These are phyloP conservation scores for Suillus subalutaceus DNA, from an alignment of 768 basidiomycete genomes.

Conservation along the genomic window DNA sequence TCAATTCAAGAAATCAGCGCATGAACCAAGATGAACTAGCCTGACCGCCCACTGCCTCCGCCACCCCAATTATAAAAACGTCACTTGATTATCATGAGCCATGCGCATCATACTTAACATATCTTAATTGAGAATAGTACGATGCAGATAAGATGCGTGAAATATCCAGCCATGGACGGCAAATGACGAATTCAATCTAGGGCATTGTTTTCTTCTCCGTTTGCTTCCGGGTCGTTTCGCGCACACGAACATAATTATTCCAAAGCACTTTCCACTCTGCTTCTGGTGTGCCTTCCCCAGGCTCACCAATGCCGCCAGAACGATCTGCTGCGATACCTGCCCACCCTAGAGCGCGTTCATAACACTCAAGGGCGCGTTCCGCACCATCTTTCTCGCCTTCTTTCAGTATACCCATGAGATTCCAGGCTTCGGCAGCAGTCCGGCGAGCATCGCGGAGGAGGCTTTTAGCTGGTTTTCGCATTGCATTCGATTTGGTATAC, in stretches of 20 bases:
- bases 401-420: conserved; percentile 67
- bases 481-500: conserved; percentile 50
- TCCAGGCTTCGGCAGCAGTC: conserved; percentile 77
- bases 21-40: background rate
- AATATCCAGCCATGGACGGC: no score
- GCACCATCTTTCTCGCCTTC: conserved; percentile 41
- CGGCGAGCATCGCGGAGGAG: conserved; percentile 71
- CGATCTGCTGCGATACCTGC: conserved; percentile 49
- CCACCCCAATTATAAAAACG: background rate
- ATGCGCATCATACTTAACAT: background rate
- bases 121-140: background rate
- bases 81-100: background rate
- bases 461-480: conserved; percentile 56
- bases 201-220: conserved; percentile 5
- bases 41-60: background rate
- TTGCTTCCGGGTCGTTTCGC: conserved; percentile 26
- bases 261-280: conserved; percentile 63
- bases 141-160: background rate
- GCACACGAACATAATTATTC: conserved; percentile 61
- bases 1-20: background rate
- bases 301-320: conserved; percentile 38
- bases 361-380: conserved; percentile 57
- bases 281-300: conserved; percentile 57
- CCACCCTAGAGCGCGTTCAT: conserved; percentile 72
- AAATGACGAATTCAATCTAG: background rate